These are phyloP conservation scores for Alternaria consortialis DNA, from an alignment of 2,329 filamentous ascomycete genomes.

Conservation along the genomic window DNA sequence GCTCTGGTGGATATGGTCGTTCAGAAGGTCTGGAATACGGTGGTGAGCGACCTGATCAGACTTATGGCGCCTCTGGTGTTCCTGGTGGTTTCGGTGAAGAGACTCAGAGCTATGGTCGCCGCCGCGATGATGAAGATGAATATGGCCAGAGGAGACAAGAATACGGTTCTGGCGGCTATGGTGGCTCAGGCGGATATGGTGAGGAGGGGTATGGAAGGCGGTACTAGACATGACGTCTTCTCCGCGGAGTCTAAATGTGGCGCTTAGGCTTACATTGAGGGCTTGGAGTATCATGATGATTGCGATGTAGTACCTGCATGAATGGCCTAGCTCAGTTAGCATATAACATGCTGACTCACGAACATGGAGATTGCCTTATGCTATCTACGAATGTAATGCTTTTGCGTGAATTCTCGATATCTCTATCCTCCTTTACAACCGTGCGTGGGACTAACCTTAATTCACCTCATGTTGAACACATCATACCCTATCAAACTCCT, in stretches of 20 bases:
- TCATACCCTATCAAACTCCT: neutral
- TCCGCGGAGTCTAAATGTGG: neutral
- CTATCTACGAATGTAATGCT: neutral
- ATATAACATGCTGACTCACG: neutral
- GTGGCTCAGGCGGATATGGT: constrained; percentile 25
- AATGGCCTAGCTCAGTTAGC: neutral
- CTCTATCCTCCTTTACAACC: neutral
- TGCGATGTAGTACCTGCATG: constrained; percentile 2
- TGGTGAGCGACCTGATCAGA: constrained; percentile 19
- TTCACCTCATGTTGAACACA: too few relatives aligned
- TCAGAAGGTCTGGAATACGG: constrained; percentile 21
- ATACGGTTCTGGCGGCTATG: constrained; percentile 27
- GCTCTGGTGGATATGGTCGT: constrained; percentile 24
- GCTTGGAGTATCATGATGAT: constrained; percentile 10
- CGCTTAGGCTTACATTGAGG: neutral
- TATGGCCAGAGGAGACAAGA: constrained; percentile 29
- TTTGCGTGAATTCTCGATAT: neutral
- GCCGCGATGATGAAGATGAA: constrained; percentile 23
- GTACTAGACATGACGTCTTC: constrained; percentile 20
- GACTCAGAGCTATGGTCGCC: constrained; percentile 17
- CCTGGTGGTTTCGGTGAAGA: constrained; percentile 26
- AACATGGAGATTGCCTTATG: neutral
- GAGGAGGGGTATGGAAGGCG: constrained; percentile 32
- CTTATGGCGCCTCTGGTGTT: constrained; percentile 20
- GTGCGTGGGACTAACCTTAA: neutral